Conservation (phyloP, 2,329 filamentous ascomycete genomes). For the Aspergillus hiratsukae region DNA sequence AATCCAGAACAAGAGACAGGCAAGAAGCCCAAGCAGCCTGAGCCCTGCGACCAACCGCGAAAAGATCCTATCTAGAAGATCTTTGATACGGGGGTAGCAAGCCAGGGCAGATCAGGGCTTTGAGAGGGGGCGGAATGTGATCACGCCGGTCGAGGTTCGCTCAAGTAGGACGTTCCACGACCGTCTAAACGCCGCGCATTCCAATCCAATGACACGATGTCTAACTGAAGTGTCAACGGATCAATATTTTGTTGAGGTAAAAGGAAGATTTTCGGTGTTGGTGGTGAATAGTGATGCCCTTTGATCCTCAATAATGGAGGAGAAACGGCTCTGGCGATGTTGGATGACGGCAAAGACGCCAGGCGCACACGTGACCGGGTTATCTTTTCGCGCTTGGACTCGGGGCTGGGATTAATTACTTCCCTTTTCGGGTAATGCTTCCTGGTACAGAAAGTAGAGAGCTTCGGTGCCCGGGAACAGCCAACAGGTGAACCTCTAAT, state of each 20-base stretch:
- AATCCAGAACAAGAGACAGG: constrained; percentile 4
- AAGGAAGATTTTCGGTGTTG: constrained; percentile 11
- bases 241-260: constrained; percentile 9
- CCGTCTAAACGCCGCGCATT: constrained; percentile 32
- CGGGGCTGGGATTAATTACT: constrained; percentile 1
- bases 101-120: constrained; percentile 10
- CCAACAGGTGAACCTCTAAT: neutral
- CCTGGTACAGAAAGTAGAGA: neutral
- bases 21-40: constrained; percentile 12
- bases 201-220: constrained; percentile 16
- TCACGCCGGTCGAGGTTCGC: constrained; percentile 28
- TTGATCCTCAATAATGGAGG: constrained; percentile 18
- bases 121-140: constrained; percentile 15
- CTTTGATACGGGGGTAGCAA: constrained; percentile 4
- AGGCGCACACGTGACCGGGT: constrained; percentile 23
- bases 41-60: constrained; percentile 6
- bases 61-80: constrained; percentile 6
- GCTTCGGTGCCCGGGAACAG: too few relatives aligned
- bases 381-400: constrained; percentile 12
- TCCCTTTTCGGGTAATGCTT: neutral
- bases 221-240: constrained; percentile 9
- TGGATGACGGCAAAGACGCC: constrained; percentile 29
- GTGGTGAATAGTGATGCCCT: constrained; percentile 16
- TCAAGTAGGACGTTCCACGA: constrained; percentile 32
- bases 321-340: constrained; percentile 19